phyloP scores from a whole-genome alignment of 192 early-diverging fungal genomes.

The Coemansia sp. region DNA sequence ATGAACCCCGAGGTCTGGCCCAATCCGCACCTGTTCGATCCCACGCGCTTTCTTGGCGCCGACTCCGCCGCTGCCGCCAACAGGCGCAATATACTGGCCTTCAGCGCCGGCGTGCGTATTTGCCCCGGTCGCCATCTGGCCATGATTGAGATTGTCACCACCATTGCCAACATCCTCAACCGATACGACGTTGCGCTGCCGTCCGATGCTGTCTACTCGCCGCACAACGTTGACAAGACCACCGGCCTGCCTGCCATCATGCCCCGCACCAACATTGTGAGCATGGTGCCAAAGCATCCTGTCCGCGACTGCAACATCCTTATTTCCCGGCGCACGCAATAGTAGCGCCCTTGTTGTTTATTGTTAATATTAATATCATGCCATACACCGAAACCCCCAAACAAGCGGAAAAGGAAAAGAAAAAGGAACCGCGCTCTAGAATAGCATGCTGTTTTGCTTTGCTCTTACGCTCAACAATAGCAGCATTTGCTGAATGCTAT shows the following conservation, averaged over 20 bases:
- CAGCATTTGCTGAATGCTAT: too few relatives aligned
- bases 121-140: constrained; percentile 45
- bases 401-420: too few relatives aligned
- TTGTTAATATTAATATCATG: neutral
- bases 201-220: constrained; percentile 21
- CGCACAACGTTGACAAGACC: constrained; percentile 10
- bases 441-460: too few relatives aligned
- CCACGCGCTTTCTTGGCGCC: constrained; percentile 19
- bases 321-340: constrained; percentile 15
- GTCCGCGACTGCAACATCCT: constrained; percentile 34
- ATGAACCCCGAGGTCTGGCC: constrained; percentile 30
- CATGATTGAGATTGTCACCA: constrained; percentile 38
- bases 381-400: too few relatives aligned
- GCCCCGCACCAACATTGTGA: constrained; percentile 36
- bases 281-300: constrained; percentile 38
- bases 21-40: constrained; percentile 31
- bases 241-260: constrained; percentile 32
- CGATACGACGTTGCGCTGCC: constrained; percentile 36
- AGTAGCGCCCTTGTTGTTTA: neutral
- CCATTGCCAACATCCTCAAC: constrained; percentile 48
- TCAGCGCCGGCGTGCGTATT: constrained; percentile 39
- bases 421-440: too few relatives aligned
- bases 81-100: constrained; percentile 33
- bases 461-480: too few relatives aligned
- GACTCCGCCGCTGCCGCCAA: constrained; percentile 17